Percentiles rank a stretch among this genome's conserved stretches.
These are phyloP conservation scores for Arthrocladium fulminans DNA, from an alignment of 2,329 filamentous ascomycete species.

Conservation along the genomic window DNA sequence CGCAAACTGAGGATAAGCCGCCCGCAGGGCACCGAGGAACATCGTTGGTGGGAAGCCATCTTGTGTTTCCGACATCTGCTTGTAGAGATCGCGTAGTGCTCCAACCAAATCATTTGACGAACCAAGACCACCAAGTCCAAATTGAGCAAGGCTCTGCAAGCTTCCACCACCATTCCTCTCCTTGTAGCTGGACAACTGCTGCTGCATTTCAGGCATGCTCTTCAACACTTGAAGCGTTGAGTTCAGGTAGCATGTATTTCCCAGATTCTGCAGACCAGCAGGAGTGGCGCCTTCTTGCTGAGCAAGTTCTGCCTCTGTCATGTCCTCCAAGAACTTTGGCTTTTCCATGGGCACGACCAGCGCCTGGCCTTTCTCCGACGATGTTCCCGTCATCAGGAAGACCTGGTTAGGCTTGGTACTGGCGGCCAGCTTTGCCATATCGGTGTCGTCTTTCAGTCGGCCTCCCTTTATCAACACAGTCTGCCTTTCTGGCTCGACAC, in stretches of 20 bases:
- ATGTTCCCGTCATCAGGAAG: slow-evolving; percentile 95
- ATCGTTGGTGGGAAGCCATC: slow-evolving; percentile 72
- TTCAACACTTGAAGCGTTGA: slow-evolving; percentile 88
- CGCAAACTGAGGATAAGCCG: slow-evolving; percentile 82
- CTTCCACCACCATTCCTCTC: slow-evolving; percentile 25
- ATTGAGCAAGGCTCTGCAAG: slow-evolving; percentile 40
- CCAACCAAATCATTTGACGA: slow-evolving; percentile 62
- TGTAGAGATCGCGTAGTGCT: slow-evolving; percentile 74
- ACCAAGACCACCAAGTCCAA: slow-evolving; percentile 51
- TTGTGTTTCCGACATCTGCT: slow-evolving; percentile 81
- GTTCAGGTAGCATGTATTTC: slow-evolving; percentile 98
- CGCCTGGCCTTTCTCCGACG: slow-evolving; percentile 48
- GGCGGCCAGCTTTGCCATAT: slow-evolving; percentile 71
- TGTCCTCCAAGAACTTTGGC: slow-evolving; percentile 89
- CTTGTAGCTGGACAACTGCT: slow-evolving; percentile 60
- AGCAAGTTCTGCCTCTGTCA: slow-evolving; percentile 89
- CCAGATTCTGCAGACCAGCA: slow-evolving; percentile 79
- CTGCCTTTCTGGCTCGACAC: slow-evolving; percentile 90
- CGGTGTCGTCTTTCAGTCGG: slow-evolving; percentile 90
- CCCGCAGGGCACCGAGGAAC: slow-evolving; percentile 73
- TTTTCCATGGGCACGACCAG: slow-evolving; percentile 65
- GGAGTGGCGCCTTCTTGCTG: slow-evolving; percentile 75
- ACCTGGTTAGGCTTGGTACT: slow-evolving; percentile 63
- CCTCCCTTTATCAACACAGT: slow-evolving; percentile 92
- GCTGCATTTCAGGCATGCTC: slow-evolving; percentile 81